These are phyloP conservation scores for Backusella luteola DNA, from an alignment of 192 early-diverging fungal genomes.

Conservation along the genomic window DNA sequence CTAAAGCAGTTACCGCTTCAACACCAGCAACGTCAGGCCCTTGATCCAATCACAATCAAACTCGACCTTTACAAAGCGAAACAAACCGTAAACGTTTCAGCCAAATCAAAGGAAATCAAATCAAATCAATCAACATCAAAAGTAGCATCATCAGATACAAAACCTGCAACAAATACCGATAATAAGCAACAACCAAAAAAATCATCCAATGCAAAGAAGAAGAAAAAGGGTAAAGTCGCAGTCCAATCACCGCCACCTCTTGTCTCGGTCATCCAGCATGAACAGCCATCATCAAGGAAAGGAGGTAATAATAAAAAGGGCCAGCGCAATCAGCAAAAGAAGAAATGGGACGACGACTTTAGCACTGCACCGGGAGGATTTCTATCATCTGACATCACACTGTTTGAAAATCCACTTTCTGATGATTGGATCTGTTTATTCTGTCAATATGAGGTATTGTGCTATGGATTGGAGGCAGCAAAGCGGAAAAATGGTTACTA, in stretches of 20 bases:
- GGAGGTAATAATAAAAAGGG: background rate
- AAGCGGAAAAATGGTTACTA: slow-evolving; percentile 16
- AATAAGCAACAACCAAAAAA: background rate
- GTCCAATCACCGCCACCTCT: background rate
- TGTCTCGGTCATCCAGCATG: too few relatives aligned
- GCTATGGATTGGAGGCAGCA: background rate
- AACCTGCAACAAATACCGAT: background rate
- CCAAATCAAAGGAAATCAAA: background rate
- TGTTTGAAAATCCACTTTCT: slow-evolving; percentile 10
- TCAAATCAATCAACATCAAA: background rate
- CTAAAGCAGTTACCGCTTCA: background rate
- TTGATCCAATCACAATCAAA: background rate
- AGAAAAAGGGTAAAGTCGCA: slow-evolving; percentile 10
- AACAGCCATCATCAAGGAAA: background rate
- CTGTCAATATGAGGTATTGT: slow-evolving; percentile 23
- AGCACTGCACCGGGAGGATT: background rate
- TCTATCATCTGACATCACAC: slow-evolving; percentile 14
- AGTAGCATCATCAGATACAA: background rate
- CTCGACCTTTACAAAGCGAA: background rate
- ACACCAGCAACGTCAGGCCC: background rate
- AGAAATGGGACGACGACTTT: background rate
- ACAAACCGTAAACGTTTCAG: background rate
- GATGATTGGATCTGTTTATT: slow-evolving; percentile 30
- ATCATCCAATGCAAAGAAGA: slow-evolving; percentile 6
- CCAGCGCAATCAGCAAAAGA: background rate